Base-by-base conservation (phyloP, 2,329 filamentous ascomycete genomes). In the Pseudogymnoascus sp. region DNA sequence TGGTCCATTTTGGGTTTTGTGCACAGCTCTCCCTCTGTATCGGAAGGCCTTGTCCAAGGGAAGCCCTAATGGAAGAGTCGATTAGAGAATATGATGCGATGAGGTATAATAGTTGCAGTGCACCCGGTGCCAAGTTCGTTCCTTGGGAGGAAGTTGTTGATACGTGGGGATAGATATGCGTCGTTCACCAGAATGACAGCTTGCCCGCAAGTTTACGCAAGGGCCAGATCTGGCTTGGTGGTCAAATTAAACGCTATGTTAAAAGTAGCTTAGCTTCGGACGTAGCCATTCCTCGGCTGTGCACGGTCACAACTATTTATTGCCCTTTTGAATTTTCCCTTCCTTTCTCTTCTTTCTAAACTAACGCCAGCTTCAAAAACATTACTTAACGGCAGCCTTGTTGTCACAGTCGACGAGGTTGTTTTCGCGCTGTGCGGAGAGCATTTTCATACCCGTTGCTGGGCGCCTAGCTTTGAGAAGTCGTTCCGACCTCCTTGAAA, bases 401-500 rank as follows among this genome's bases (percentile, higher is more conserved):
- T 72, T 72, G 67, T 67, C 69, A 67, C 71, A 72, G 81, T 74
- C 72, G 57, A 55, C 72, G 76, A 77, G 75, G 74, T 74, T 83
- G 82, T 84, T 84, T 83, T 85, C 81, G 81, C 79, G 80, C 84
- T 84, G 82, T 71, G 82, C 83, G 83, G 74, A 87, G 82, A 87
- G 65, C 75, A 77, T 75, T 67, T 68, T 72, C 12, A 4, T 58
- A 80, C 82, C 82, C 82, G 81, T 85, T 77, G 82, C 84, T 87
- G 84, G 84, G 84, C 84, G 82, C 84, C 84, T 79, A 80, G 75
- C 75, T 79, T 84, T 80, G 82, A 84, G 79, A 75, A 76, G 77
- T 81, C 80, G 75, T 84, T 82, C 73, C 74, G 80, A 80, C 77
- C 74, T 76, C 79, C 74, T 74, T 79, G 82, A 86, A 75, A 79